These are phyloP conservation scores for Ophiocordyceps robertsii DNA, from an alignment of 2,329 filamentous ascomycete species.

Conservation along the genomic window DNA sequence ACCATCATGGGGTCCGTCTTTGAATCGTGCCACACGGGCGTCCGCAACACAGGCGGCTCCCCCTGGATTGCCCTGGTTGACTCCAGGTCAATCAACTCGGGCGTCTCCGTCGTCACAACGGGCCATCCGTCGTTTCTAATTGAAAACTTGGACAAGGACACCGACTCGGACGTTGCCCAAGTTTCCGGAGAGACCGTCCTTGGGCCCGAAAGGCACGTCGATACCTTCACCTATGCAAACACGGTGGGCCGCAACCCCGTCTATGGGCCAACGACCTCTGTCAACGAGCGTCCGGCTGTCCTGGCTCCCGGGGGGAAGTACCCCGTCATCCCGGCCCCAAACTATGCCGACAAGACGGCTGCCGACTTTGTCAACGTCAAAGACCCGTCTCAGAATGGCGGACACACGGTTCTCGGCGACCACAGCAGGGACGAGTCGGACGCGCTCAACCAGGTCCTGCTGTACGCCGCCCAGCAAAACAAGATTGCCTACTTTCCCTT, in stretches of 20 bases:
- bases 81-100: constrained; percentile 25
- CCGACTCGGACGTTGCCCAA: constrained; percentile 19
- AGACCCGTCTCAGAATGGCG: constrained; percentile 18
- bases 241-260: constrained; percentile 25
- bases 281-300: constrained; percentile 17
- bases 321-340: constrained; percentile 24
- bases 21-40: constrained; percentile 22
- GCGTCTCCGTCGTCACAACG: constrained; percentile 22
- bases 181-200: constrained; percentile 17
- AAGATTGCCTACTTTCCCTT: constrained; percentile 17
- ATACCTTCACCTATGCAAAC: constrained; percentile 28
- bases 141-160: constrained; percentile 29
- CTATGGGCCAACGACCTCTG: constrained; percentile 19
- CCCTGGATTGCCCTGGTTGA: constrained; percentile 29
- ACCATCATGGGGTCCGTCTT: constrained; percentile 25
- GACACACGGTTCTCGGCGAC: constrained; percentile 21
- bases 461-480: constrained; percentile 17
- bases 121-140: constrained; percentile 27
- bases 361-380: constrained; percentile 21
- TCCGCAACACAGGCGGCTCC: constrained; percentile 20
- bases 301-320: constrained; percentile 23
- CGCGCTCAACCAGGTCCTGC: constrained; percentile 23
- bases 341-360: constrained; percentile 19
- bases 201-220: constrained; percentile 15
- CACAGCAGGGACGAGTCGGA: constrained; percentile 22